These are phyloP conservation scores for Penicillium sp. DNA, from an alignment of 2,329 filamentous ascomycete species.

Conservation along the genomic window DNA sequence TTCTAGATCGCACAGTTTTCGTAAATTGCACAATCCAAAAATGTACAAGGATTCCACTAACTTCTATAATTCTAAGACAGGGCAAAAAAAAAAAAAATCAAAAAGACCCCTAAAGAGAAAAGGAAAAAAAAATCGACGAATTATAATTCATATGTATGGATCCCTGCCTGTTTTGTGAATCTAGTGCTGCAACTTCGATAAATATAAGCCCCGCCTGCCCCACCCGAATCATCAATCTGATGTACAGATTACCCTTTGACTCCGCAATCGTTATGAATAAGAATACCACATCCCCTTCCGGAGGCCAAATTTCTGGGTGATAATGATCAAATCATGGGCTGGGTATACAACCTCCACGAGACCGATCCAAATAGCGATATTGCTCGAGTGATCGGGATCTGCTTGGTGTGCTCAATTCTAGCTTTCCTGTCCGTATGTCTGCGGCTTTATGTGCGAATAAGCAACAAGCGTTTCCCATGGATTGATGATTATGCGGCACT, in stretches of 20 bases:
- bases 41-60: background rate
- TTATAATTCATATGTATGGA: background rate
- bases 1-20: background rate
- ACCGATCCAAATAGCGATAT: slow-evolving; percentile 24
- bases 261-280: background rate
- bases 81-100: background rate
- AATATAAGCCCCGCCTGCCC: background rate
- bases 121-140: background rate
- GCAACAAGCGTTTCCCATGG: slow-evolving; percentile 21
- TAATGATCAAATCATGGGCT: slow-evolving; percentile 21
- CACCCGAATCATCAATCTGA: background rate
- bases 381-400: slow-evolving; percentile 22
- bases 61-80: background rate
- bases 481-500: slow-evolving; percentile 29
- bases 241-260: too few relatives aligned
- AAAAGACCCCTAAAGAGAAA: too few relatives aligned
- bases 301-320: background rate
- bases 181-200: background rate
- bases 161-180: background rate
- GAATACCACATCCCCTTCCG: background rate
- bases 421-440: slow-evolving; percentile 25
- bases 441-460: slow-evolving; percentile 26
- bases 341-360: slow-evolving; percentile 30
- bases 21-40: background rate
- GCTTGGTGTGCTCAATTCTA: slow-evolving; percentile 21